These are phyloP conservation scores for Canavalia ensiformis DNA, from an alignment of 306 rosid species.

Conservation along the genomic window DNA sequence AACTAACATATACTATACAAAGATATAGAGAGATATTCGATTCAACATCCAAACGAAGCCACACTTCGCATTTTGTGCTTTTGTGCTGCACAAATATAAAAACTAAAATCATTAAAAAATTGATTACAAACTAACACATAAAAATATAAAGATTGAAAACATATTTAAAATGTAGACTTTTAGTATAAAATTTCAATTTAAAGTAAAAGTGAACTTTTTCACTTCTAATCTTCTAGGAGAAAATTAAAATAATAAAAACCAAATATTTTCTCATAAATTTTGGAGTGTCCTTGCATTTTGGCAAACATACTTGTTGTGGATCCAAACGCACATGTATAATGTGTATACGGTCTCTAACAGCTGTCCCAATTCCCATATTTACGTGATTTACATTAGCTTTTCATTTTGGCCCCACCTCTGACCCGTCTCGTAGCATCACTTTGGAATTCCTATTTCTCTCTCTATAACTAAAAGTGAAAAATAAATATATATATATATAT, in stretches of 20 bases:
- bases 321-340: constrained; percentile 43
- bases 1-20: constrained; percentile 5
- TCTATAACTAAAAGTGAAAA: too few species aligned
- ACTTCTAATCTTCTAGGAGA: too few species aligned
- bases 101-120: too few species aligned
- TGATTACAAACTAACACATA: too few species aligned
- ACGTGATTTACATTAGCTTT: constrained; percentile 52
- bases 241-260: too few species aligned
- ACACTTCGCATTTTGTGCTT: neutral
- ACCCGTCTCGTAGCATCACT: constrained; percentile 22
- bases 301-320: neutral
- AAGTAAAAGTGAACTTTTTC: too few species aligned
- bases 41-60: neutral
- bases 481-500: constrained; percentile 10
- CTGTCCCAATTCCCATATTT: constrained; percentile 53
- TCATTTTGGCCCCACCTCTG: constrained; percentile 54
- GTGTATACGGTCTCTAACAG: constrained; percentile 51
- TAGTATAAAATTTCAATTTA: too few species aligned
- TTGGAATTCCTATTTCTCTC: constrained; percentile 23
- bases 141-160: too few species aligned
- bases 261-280: too few species aligned
- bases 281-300: neutral
- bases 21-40: neutral
- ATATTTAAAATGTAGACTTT: too few species aligned
- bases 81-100: too few species aligned